These are phyloP conservation scores for Hippophae rhamnoides DNA, from an alignment of 306 rosid species.

Conservation along the genomic window DNA sequence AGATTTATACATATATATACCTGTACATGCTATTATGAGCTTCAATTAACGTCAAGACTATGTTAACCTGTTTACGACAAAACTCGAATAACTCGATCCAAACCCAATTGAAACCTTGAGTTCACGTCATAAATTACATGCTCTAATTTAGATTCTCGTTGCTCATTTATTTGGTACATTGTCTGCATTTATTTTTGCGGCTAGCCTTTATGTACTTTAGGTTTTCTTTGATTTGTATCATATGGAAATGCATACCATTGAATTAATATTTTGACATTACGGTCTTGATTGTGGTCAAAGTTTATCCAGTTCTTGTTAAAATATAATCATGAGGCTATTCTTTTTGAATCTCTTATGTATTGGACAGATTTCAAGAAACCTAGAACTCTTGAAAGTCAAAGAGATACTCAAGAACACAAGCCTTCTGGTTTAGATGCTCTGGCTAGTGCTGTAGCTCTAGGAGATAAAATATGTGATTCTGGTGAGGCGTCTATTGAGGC, in stretches of 20 bases:
- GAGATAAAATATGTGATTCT: slow-evolving; percentile 49
- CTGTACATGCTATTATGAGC: too few species aligned
- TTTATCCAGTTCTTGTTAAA: not conserved
- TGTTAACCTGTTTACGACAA: too few species aligned
- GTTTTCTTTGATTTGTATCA: too few species aligned
- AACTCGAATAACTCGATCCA: too few species aligned
- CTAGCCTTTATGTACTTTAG: not conserved
- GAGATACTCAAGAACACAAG: slow-evolving; percentile 39
- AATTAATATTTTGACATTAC: too few species aligned
- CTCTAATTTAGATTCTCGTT: too few species aligned
- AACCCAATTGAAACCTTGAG: too few species aligned
- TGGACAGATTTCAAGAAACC: slow-evolving; percentile 61
- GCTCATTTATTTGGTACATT: not conserved
- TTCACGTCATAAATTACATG: too few species aligned
- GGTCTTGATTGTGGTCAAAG: not conserved
- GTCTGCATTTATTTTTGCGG: not conserved
- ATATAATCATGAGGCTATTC: slow-evolving; percentile 9
- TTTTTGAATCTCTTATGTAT: not conserved
- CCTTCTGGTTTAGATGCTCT: slow-evolving; percentile 86
- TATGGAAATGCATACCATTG: too few species aligned
- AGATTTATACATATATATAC: too few species aligned
- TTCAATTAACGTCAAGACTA: too few species aligned
- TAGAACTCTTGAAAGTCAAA: slow-evolving; percentile 30
- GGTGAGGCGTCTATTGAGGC: slow-evolving; percentile 51
- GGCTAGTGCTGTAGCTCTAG: slow-evolving; percentile 80